Evolutionary conservation across 192 early-diverging fungal species (phyloP).

Genomic region (Powellomyces hirtus): DNA sequence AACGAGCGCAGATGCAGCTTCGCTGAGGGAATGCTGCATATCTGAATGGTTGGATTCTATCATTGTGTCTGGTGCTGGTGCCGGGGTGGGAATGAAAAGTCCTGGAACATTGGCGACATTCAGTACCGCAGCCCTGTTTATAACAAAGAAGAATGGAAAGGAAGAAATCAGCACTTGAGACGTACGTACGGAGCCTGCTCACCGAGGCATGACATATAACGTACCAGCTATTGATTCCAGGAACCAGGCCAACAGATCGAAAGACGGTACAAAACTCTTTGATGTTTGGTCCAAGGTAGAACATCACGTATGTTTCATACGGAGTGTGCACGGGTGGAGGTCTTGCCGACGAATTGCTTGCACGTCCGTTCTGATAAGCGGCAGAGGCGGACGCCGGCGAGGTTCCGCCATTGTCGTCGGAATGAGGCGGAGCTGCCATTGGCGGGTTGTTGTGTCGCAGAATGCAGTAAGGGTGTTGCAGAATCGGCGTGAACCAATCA

Average conservation of each 20-base stretch:
- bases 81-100: conserved; percentile 13
- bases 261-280: conserved; percentile 49
- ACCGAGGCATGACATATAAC: not conserved
- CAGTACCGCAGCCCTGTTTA: conserved; percentile 18
- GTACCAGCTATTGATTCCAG: conserved; percentile 54
- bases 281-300: conserved; percentile 49
- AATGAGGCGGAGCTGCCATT: not conserved
- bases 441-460: conserved; percentile 40
- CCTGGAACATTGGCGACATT: conserved; percentile 5
- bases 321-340: conserved; percentile 2
- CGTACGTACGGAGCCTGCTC: not conserved
- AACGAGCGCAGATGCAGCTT: conserved; percentile 19
- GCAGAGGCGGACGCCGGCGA: not conserved
- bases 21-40: conserved; percentile 3
- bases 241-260: conserved; percentile 49
- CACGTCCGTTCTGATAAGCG: not conserved
- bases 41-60: not conserved
- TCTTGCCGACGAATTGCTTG: not conserved
- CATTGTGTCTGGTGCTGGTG: conserved; percentile 2
- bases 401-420: not conserved
- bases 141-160: too few species aligned
- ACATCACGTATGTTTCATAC: conserved; percentile 45
- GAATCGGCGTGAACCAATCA: conserved; percentile 58
- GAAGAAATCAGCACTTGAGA: not conserved
- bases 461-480: conserved; percentile 54